phyloP scores from a whole-genome alignment of 352 stramenopile genomes.

The Peronosclerospora sorghi region DNA sequence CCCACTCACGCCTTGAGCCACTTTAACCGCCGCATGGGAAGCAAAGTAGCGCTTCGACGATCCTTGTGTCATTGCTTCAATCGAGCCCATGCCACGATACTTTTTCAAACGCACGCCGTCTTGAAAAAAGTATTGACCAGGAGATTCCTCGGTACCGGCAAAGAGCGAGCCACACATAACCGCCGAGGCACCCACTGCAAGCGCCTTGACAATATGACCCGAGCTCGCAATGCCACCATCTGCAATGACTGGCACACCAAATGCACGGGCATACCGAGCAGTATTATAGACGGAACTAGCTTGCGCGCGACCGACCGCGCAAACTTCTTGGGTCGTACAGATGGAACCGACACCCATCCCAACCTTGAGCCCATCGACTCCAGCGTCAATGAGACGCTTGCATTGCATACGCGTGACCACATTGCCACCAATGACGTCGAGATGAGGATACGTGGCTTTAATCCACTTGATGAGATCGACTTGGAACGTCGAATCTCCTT shows the following conservation, averaged over 20 bases:
- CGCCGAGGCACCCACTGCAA: conserved; percentile 93
- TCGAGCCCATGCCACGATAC: conserved; percentile 99
- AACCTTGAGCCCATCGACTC: conserved; percentile 98
- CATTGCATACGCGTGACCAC: conserved; percentile 97
- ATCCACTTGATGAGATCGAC: conserved; percentile 90
- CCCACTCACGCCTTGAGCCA: conserved; percentile 98
- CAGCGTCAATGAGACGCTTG: conserved; percentile 97
- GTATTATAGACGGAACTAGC: conserved; percentile 98
- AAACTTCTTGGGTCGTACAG: conserved; percentile 99
- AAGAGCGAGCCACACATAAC: conserved; percentile 99
- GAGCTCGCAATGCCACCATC: conserved; percentile 98
- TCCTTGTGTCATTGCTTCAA: conserved; percentile 98
- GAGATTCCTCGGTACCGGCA: conserved; percentile 97
- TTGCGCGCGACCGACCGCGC: conserved; percentile 96
- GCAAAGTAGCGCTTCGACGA: conserved; percentile 90
- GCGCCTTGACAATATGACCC: conserved; percentile 98
- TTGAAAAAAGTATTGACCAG: conserved; percentile 99
- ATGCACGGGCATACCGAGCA: conserved; percentile 90
- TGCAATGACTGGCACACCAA: conserved; percentile 96
- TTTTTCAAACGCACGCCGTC: conserved; percentile 99
- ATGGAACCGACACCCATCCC: conserved; percentile 99
- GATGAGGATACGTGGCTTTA: conserved; percentile 90
- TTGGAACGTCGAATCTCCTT: conserved; percentile 95
- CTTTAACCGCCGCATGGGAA: conserved; percentile 90
- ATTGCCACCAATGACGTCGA: conserved; percentile 99